Evolutionary conservation across 2,329 filamentous ascomycete genomes (phyloP).

Genomic region (Nigrospora oryzae): DNA sequence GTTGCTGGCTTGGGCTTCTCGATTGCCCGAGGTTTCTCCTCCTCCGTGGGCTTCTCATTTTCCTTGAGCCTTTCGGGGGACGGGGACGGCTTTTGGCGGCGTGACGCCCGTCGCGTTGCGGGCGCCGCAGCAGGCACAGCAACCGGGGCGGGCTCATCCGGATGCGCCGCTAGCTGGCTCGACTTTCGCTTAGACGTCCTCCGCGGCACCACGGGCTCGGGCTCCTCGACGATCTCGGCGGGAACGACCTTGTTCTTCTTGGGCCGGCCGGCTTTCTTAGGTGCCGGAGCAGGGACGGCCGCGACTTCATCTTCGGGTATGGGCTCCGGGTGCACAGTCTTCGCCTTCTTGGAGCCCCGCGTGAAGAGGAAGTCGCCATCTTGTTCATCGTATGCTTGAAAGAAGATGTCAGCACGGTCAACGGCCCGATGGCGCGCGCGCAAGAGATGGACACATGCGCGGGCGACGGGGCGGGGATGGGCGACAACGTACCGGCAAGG

Average conservation of each 20-base stretch:
- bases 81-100: slow-evolving; percentile 35
- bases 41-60: slow-evolving; percentile 11
- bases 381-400: slow-evolving; percentile 56
- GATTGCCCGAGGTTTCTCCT: slow-evolving; percentile 12
- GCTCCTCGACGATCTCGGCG: slow-evolving; percentile 9
- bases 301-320: slow-evolving; percentile 31
- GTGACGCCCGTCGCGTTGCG: slow-evolving; percentile 30
- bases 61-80: slow-evolving; percentile 12
- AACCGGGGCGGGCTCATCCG: slow-evolving; percentile 10
- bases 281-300: slow-evolving; percentile 21
- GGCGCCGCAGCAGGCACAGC: slow-evolving; percentile 12
- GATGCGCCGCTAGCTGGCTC: slow-evolving; percentile 17
- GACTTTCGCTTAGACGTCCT: slow-evolving; percentile 27
- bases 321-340: slow-evolving; percentile 41
- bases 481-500: slow-evolving; percentile 44
- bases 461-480: too few relatives aligned
- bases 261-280: slow-evolving; percentile 26
- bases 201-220: slow-evolving; percentile 28
- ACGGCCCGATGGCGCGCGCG: neutral
- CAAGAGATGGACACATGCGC: neutral
- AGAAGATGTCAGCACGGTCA: neutral
- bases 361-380: slow-evolving; percentile 73
- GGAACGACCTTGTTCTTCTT: slow-evolving; percentile 26
- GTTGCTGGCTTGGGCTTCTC: slow-evolving; percentile 7
- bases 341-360: slow-evolving; percentile 57